Evolutionary conservation across 306 rosid genomes (phyloP), one percentile per base, ranked within the genome.

Genomic region (Cucurbita maxima): DNA sequence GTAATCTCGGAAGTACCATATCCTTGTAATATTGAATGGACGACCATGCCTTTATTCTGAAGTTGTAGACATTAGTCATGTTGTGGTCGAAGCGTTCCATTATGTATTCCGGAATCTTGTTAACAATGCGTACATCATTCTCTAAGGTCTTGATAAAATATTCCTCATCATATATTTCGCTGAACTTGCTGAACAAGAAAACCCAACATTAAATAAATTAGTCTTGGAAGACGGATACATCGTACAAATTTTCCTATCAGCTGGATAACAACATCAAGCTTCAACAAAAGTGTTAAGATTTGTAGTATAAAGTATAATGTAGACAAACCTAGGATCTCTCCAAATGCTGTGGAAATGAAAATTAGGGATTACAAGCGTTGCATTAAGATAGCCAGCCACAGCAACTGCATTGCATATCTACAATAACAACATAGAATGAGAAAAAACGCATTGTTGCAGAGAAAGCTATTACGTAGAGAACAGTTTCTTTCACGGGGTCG

Each of bases 341-440:
- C 98, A 94, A 83, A 94, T 88, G 89, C 98, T 94, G 79, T 94
- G 98, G 80, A 79, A 94, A 80, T 89, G 98, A 82, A 94, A 94
- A 79, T 91, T 94, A 79, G 99, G 97, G 70, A 94, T 91, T 54
- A 94, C 81, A 77, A 94, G 99, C 30, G 99, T 94, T 70, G 97
- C 99, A 82, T 94, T 94, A 58, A 94, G 97, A 88, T 89, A 91
- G 55, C 97, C 99, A 20, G 97, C 99, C 75, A 94, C 96, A 15
- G 99, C 96, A 82, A 89, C 99, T 3, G 99, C 99, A 82, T 94
- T 94, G 95, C 99, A 94, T 68, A 94, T 83, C 98, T 93, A 69
- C 69, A 48, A 82, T 71, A 74, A 58, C 45, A 50, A 64, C 45
- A 30, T 34, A 25, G 22, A 70, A 70, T 70, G 8, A 70, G 80